Evolutionary conservation across 805 yeast genomes (phyloP), one percentile per base, ranked within the genome.

Genomic region (Kodamaea nitidulidarum): DNA sequence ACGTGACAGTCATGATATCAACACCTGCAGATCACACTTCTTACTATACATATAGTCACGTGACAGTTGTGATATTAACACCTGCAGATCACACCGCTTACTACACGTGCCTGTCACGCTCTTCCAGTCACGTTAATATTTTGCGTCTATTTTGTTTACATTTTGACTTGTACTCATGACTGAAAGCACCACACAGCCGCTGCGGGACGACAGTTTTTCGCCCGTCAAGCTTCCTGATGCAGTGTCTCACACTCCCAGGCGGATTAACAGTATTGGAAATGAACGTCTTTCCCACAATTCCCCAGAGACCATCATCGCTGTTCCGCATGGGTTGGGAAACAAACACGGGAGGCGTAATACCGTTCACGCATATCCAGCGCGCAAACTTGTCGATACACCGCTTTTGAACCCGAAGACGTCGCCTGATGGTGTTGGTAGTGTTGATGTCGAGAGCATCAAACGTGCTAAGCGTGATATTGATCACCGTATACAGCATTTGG

Each of bases 261-360:
- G 39, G 18, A 15, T 15, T 7, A n/a, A 10, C 6, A 7, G 7
- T n/a, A 8, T 28, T 11, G 31, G 8, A 7, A 16, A 7, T 12
- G 32, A 30, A 7, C 32, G 30, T 12, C 32, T 25, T 12, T 8
- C 37, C 4, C 41, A 35, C 32, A 38, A 35, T 29, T 41, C 38
- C 16, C 43, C 42, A 12, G 41, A 27, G 14, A 30, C 16, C 12
- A 31, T 44, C 8, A 39, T 44, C 7, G 32, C 34, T 7, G 46
- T 44, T 36, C 75, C 76, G 2, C 79, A 75, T 49, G 80, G 80
- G 0, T 51, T 75, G 26, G 51, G 64, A 2, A 61, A 66, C 40
- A 67, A 68, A 43, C 70, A 67, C 41, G 37, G 32, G 15, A 43
- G 65, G 42, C 54, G 65, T 46, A 61, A 55, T 34, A 43, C 47